Evolutionary conservation across 2,329 filamentous ascomycete species (phyloP).

Genomic region (Alternaria angustiovoidea): DNA sequence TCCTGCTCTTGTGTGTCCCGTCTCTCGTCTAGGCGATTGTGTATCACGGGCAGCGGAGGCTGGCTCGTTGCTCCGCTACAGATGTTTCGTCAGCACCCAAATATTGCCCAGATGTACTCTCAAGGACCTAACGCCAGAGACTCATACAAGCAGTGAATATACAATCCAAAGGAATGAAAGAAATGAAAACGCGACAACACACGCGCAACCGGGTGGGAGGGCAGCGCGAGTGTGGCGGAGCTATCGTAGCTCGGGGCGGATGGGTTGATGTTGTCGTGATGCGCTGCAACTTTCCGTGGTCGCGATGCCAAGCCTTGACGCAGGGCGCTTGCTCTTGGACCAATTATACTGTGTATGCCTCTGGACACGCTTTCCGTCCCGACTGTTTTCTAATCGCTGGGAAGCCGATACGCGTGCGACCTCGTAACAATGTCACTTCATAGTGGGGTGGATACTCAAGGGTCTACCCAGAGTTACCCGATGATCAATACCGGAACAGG

Average conservation of each 20-base stretch:
- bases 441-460: constrained; percentile 13
- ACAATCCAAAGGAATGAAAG: constrained; percentile 52
- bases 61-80: constrained; percentile 13
- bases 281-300: constrained; percentile 21
- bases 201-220: constrained; percentile 34
- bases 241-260: constrained; percentile 21
- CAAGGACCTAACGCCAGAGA: constrained; percentile 42
- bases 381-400: not conserved
- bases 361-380: not conserved
- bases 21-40: constrained; percentile 48
- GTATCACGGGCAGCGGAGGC: constrained; percentile 10
- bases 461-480: constrained; percentile 4
- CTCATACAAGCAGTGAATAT: constrained; percentile 48
- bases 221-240: constrained; percentile 32
- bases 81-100: constrained; percentile 21
- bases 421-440: constrained; percentile 2
- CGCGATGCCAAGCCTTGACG: constrained; percentile 24
- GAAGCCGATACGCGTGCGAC: not conserved
- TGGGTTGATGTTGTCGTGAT: constrained; percentile 25
- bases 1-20: constrained; percentile 57
- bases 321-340: constrained; percentile 22
- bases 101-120: constrained; percentile 26
- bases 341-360: constrained; percentile 12
- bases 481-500: constrained; percentile 7
- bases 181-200: constrained; percentile 39